Evolutionary conservation across 2,329 filamentous ascomycete species (phyloP).

Genomic region (Aspergillus niger): DNA sequence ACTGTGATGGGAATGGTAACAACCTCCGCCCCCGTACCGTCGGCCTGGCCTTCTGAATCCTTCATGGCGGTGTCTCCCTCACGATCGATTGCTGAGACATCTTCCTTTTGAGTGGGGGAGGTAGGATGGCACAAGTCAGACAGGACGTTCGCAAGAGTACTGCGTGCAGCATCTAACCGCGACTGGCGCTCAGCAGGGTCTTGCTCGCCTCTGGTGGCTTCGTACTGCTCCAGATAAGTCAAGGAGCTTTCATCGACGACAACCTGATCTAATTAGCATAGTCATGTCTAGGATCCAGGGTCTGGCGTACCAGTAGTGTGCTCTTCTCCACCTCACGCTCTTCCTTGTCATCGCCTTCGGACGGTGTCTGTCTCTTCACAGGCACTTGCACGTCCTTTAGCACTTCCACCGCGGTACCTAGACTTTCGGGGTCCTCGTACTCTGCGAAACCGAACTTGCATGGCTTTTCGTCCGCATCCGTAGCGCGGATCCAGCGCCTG

Average conservation of each 20-base stretch:
- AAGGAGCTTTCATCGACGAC: slow-evolving; percentile 79
- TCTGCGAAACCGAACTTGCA: slow-evolving; percentile 93
- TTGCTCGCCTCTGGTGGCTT: slow-evolving; percentile 65
- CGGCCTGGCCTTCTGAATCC: slow-evolving; percentile 57
- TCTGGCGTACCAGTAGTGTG: slow-evolving; percentile 60
- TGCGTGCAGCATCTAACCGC: slow-evolving; percentile 68
- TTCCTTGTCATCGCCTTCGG: slow-evolving; percentile 45
- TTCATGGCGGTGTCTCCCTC: slow-evolving; percentile 72
- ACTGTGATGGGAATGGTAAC: slow-evolving; percentile 84
- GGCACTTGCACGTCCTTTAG: slow-evolving; percentile 82
- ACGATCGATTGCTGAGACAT: slow-evolving; percentile 56
- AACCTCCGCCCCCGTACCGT: slow-evolving; percentile 71
- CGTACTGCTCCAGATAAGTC: slow-evolving; percentile 83
- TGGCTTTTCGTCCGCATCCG: slow-evolving; percentile 76
- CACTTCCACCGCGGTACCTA: slow-evolving; percentile 81
- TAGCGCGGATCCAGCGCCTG: slow-evolving; percentile 80
- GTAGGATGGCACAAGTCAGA: slow-evolving; percentile 71
- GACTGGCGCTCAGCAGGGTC: slow-evolving; percentile 64
- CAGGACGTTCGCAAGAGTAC: slow-evolving; percentile 68
- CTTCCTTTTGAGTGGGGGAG: slow-evolving; percentile 47
- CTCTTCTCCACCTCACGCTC: slow-evolving; percentile 64
- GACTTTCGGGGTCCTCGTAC: slow-evolving; percentile 86
- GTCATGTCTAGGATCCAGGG: no score
- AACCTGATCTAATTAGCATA: slow-evolving; percentile 39
- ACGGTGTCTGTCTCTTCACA: slow-evolving; percentile 67